Conservation (phyloP, 345 rosid species). For the Erucastrum elatum region DNA sequence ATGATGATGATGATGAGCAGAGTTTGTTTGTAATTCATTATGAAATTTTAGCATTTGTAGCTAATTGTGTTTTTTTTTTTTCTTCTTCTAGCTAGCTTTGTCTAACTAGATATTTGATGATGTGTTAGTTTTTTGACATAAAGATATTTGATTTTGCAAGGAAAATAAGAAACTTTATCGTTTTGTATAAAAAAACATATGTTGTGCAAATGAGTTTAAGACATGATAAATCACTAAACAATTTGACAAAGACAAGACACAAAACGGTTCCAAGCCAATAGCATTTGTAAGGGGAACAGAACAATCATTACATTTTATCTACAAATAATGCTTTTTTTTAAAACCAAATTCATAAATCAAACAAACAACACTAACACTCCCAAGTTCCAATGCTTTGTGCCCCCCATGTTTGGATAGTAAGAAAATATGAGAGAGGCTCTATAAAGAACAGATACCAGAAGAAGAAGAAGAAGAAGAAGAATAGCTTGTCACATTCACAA, state of each 20-base stretch:
- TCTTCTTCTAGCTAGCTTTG: background rate
- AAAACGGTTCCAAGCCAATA: background rate
- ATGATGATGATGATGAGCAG: background rate
- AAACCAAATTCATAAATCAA: background rate
- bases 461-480: background rate
- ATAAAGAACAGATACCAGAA: background rate
- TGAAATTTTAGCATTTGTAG: background rate
- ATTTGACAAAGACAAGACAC: background rate
- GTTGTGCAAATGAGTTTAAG: background rate
- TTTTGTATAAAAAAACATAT: background rate
- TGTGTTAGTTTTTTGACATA: background rate
- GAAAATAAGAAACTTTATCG: background rate
- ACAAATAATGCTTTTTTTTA: background rate
- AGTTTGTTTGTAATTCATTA: background rate
- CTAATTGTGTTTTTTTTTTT: background rate
- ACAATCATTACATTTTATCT: background rate
- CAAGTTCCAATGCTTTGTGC: background rate
- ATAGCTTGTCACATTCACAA: background rate
- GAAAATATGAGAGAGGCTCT: background rate
- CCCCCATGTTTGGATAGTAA: background rate
- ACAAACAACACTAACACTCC: background rate
- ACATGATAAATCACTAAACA: background rate
- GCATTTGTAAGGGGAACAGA: background rate
- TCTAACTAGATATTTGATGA: background rate
- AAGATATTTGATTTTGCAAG: background rate